Evolutionary conservation across 176 grass and related monocot genomes (phyloP), one percentile per base, ranked within the genome.

Genomic region (Triticum dicoccoides): DNA sequence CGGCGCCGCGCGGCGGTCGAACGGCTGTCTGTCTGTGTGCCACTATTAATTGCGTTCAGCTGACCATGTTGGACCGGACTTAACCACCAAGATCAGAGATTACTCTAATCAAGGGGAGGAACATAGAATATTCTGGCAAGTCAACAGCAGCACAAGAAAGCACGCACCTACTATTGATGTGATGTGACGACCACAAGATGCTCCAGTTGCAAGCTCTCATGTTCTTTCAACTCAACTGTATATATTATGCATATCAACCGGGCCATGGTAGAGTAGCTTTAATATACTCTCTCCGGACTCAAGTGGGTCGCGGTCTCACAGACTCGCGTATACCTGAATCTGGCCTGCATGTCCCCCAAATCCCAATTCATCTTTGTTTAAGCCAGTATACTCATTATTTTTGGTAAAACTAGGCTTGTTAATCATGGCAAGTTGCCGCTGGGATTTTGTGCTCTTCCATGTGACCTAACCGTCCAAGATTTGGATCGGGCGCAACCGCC

Each of bases 341-440:
- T 49, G 74, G 34, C 75, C 66, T 80, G 84, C 80, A 90, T 90
- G 89, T 90, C 85, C 66, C 85, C 89, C 74, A 90, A 83, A 90
- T 90, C 84, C 80, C 25, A 9, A 83, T 67, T 87, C 83, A 84
- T 75, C 66, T 20, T 87, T 61, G 20, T 87, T 87, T 84, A 90
- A 59, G 68, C 20, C 2, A 1, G 11, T 7, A 45, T 33, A 30
- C 65, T 27, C 39, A 80, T 44, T 44, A 52, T 25, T 38, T 7
- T 37, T 9, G 12, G 38, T 9, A 24, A 35, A 6, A 64, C 47
- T 59, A 59, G 27, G 39, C 14, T 33, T 34, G 4, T 70, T 61
- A 73, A 83, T 79, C 79, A 86, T 73, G 80, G 1, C 89, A 67
- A 74, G 89, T 75, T 79, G 85, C 45, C 65, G 83, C 61, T 85